Evolutionary conservation across 805 yeast genomes (phyloP).

Genomic region (Candida tallmaniae): DNA sequence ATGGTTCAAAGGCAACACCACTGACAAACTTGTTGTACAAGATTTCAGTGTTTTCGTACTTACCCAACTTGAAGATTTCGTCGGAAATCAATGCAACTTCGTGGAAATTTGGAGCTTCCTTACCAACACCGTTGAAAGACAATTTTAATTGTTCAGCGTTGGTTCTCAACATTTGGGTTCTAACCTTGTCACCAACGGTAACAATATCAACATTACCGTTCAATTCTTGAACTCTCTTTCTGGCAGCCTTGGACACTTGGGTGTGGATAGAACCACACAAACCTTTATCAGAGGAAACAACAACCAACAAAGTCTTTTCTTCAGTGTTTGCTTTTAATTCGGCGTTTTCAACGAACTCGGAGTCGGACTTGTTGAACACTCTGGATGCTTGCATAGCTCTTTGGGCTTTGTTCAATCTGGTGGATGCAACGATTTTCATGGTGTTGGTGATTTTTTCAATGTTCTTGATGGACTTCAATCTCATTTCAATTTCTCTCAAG

Average conservation of each 20-base stretch:
- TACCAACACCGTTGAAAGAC: slow-evolving; percentile 88
- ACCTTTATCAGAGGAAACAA: slow-evolving; percentile 95
- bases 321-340: slow-evolving; percentile 59
- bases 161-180: slow-evolving; percentile 83
- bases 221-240: slow-evolving; percentile 56
- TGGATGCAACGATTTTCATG: slow-evolving; percentile 98
- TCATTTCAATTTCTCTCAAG: slow-evolving; percentile 95
- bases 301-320: slow-evolving; percentile 78
- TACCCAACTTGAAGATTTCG: slow-evolving; percentile 65
- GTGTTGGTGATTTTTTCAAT: slow-evolving; percentile 99
- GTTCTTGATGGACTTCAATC: slow-evolving; percentile 97
- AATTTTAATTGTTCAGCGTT: slow-evolving; percentile 63
- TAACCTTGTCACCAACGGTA: slow-evolving; percentile 91
- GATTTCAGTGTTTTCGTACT: slow-evolving; percentile 74
- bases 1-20: slow-evolving; percentile 88
- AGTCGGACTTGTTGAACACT: slow-evolving; percentile 75
- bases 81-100: slow-evolving; percentile 89
- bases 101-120: slow-evolving; percentile 89
- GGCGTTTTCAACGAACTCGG: slow-evolving; percentile 73
- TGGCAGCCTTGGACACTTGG: slow-evolving; percentile 85
- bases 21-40: slow-evolving; percentile 84
- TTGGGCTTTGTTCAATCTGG: slow-evolving; percentile 93
- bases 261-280: slow-evolving; percentile 98
- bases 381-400: slow-evolving; percentile 88
- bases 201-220: slow-evolving; percentile 71